Evolutionary conservation across 441 rosid genomes (phyloP), one percentile per base, ranked within the genome.

Genomic region (Bruguiera hainesii): DNA sequence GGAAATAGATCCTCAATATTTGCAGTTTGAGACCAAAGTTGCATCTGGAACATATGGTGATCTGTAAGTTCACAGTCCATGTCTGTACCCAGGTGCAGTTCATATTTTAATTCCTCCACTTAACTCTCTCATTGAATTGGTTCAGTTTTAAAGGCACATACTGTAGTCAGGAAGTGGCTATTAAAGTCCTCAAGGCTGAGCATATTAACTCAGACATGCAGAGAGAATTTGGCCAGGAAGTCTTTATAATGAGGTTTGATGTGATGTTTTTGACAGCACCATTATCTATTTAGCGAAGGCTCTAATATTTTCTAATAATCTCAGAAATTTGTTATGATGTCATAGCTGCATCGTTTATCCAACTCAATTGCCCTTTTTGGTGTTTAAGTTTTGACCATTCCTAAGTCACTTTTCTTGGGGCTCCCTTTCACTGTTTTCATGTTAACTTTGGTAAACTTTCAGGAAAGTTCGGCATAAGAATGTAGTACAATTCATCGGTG

Each of bases 391-490:
- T 42, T 42, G 16, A 42, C 18, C 48, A 42, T 42, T 13, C 18
- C 48, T 13, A 11, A 11, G 48, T 11, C 18, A 13, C 48, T 13
- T 42, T 39, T 39, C 13, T 39, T 26, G 52, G 29, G 25, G 61
- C n/a, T 66, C 56, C 33, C n/a, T 66, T 68, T 61, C 13, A 53
- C 30, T 23, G 18, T 71, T 49, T 49, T 33, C 20, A 69, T 21
- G 31, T 31, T 21, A 67, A 62, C 68, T 56, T 68, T 31, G 66
- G 35, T 21, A 31, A 70, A 71, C 62, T 76, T 80, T 78, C 78
- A 92, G 98, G 87, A 95, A 95, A 79, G 88, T 95, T 37, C 85
- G 99, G 29, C 99, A 92, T 80, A 95, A 89, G 83, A 95, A 95
- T 76, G 95, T 95, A 71, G 96, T 95, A 69, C 99, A 95, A 63